These are phyloP conservation scores for Gossypium trilobum DNA, from an alignment of 441 rosid species.

Conservation along the genomic window DNA sequence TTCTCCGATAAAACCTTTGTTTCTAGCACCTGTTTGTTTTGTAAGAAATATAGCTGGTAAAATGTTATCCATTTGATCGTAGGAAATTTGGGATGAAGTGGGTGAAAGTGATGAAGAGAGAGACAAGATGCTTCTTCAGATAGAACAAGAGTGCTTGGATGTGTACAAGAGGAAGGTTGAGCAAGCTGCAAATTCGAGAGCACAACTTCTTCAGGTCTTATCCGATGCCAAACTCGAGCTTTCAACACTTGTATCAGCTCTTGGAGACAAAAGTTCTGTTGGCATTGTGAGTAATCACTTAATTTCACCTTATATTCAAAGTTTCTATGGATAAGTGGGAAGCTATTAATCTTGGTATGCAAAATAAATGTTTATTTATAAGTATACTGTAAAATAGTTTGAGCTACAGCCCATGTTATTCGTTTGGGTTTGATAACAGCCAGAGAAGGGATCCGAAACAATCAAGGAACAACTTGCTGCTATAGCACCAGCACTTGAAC, in stretches of 20 bases:
- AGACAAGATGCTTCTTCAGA: slow-evolving; percentile 79
- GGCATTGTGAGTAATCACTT: slow-evolving; percentile 49
- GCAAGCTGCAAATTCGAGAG: slow-evolving; percentile 76
- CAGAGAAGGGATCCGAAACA: slow-evolving; percentile 70
- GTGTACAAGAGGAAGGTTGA: slow-evolving; percentile 95
- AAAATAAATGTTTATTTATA: neutral
- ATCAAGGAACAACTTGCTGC: slow-evolving; percentile 89
- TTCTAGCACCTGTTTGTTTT: slow-evolving; percentile 1
- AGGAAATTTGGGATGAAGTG: slow-evolving; percentile 99
- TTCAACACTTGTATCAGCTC: slow-evolving; percentile 62
- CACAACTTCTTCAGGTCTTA: slow-evolving; percentile 70
- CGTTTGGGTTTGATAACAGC: slow-evolving; percentile 36
- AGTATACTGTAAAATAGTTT: neutral
- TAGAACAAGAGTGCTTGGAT: slow-evolving; percentile 89
- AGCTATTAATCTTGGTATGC: neutral
- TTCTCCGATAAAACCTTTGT: neutral
- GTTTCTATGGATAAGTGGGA: neutral
- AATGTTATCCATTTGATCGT: neutral
- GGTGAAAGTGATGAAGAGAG: slow-evolving; percentile 85
- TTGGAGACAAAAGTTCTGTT: slow-evolving; percentile 61
- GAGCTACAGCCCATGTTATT: slow-evolving; percentile 11
- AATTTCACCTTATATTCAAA: slow-evolving; percentile 4
- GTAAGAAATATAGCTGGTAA: slow-evolving; percentile 4
- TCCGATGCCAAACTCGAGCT: slow-evolving; percentile 87
- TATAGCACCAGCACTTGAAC: slow-evolving; percentile 82